These are phyloP conservation scores for Talaromyces trachyspermus DNA, from an alignment of 495 filamentous ascomycete species.

Conservation along the genomic window DNA sequence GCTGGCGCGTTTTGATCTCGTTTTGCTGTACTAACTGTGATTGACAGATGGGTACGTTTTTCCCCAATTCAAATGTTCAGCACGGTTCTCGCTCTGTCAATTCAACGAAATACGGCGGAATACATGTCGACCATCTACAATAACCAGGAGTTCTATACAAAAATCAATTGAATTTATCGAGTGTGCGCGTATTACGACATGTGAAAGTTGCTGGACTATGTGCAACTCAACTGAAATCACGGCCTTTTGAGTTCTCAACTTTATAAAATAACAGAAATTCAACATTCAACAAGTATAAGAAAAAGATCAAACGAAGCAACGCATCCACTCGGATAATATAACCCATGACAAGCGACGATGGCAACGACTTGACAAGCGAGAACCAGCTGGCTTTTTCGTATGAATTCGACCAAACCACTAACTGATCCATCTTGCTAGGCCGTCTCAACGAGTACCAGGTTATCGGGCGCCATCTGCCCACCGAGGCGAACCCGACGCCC, in stretches of 20 bases:
- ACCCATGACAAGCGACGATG: not conserved
- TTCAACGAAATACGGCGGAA: not conserved
- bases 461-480: conserved; percentile 97
- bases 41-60: conserved; percentile 52
- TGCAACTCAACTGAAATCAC: too few relatives aligned
- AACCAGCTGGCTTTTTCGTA: conserved; percentile 1
- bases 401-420: conserved; percentile 8
- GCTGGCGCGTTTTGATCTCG: conserved; percentile 8
- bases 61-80: conserved; percentile 11
- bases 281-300: too few relatives aligned
- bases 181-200: too few relatives aligned
- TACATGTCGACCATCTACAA: too few relatives aligned
- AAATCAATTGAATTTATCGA: too few relatives aligned
- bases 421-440: conserved; percentile 55
- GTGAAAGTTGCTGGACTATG: too few relatives aligned
- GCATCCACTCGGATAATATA: conserved; percentile 10
- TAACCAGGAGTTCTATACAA: too few relatives aligned
- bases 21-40: conserved; percentile 8
- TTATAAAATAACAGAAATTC: too few relatives aligned
- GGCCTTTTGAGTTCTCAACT: too few relatives aligned
- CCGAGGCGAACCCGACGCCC: conserved; percentile 87
- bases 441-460: conserved; percentile 99
- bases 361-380: not conserved
- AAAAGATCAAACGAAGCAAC: conserved; percentile 9
- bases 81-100: conserved; percentile 3